These are phyloP conservation scores for Camellia oleifera DNA, from an alignment of 179 eudicot genomes.

Conservation along the genomic window DNA sequence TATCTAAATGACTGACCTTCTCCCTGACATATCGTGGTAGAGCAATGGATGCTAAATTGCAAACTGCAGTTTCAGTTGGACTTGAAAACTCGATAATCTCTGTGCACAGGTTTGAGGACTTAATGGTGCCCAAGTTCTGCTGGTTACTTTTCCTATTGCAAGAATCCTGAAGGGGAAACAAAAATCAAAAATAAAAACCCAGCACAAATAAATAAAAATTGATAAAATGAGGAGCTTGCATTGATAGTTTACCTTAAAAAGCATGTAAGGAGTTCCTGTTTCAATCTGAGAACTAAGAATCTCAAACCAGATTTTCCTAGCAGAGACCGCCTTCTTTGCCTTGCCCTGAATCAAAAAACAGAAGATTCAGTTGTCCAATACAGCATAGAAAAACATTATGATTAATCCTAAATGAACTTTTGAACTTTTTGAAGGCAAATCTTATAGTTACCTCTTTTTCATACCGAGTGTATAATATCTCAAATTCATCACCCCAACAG, in stretches of 20 bases:
- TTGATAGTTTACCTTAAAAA: slow-evolving; percentile 51
- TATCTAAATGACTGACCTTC: slow-evolving; percentile 40
- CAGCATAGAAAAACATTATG: background rate
- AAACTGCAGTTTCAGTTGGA: slow-evolving; percentile 88
- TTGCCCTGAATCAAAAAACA: slow-evolving; percentile 44
- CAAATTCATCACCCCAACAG: slow-evolving; percentile 82
- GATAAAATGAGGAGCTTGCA: background rate
- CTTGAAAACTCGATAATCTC: slow-evolving; percentile 85
- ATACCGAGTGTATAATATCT: slow-evolving; percentile 51
- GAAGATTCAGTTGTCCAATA: background rate
- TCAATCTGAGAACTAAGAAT: slow-evolving; percentile 75
- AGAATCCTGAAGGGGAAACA: slow-evolving; percentile 39
- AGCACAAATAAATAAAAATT: background rate
- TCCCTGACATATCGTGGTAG: slow-evolving; percentile 79
- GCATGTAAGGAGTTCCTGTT: slow-evolving; percentile 84
- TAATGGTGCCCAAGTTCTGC: slow-evolving; percentile 81
- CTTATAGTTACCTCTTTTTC: slow-evolving; percentile 52
- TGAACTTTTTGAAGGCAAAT: background rate
- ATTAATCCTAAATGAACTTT: background rate
- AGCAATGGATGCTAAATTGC: slow-evolving; percentile 83
- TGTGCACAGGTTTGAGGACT: slow-evolving; percentile 82
- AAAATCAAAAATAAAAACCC: background rate
- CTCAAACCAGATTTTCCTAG: slow-evolving; percentile 76
- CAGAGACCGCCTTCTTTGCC: slow-evolving; percentile 75
- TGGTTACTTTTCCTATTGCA: slow-evolving; percentile 85